Base-by-base conservation (phyloP, 2,329 filamentous ascomycete genomes). In the Polytolypa hystricis region DNA sequence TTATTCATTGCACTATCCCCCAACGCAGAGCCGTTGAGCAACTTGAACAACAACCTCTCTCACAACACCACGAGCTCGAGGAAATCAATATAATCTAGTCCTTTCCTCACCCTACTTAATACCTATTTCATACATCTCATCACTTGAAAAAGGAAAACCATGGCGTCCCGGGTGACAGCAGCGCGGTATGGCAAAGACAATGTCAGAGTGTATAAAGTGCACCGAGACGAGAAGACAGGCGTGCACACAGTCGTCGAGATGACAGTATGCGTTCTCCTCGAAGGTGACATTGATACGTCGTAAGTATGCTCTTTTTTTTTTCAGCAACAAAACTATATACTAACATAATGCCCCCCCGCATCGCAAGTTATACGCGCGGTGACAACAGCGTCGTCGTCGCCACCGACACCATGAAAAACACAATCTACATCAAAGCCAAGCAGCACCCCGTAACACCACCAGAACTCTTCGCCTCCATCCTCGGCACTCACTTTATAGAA, bases 321-420 rank as follows among this genome's bases (percentile, higher is more conserved):
- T 11, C 19, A 37, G 12, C 26, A 41, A 37, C 39, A 9, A 18
- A 33, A 35, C 38, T 18, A 25, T 16, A 25, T 31, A n/a, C 31
- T 19, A 17, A 35, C 12, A 9, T n/a, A n/a, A n/a, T n/a, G n/a
- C n/a, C n/a, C n/a, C 2, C 12, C 30, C 19, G 19, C 32, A 14
- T 18, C 23, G 41, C 42, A 93, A 84, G 46, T n/a, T 98, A 94
- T 72, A 98, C 89, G 43, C 63, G 74, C 55, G 89, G 85, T 51
- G 87, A 98, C 69, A 98, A 98, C 72, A 83, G 80, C 52, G 84
- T 93, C 47, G 77, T 98, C 41, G 89, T 98, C 42, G 86, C 91
- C 45, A 98, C 91, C 42, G 91, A 98, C 64, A 89, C 86, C 17
- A 93, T 96, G 67, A 98, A 98, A 70, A 94, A 98, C 66, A 96